These are phyloP conservation scores for Saccharomyces hybrid DNA, from an alignment of 1,139 yeast species.

Conservation along the genomic window DNA sequence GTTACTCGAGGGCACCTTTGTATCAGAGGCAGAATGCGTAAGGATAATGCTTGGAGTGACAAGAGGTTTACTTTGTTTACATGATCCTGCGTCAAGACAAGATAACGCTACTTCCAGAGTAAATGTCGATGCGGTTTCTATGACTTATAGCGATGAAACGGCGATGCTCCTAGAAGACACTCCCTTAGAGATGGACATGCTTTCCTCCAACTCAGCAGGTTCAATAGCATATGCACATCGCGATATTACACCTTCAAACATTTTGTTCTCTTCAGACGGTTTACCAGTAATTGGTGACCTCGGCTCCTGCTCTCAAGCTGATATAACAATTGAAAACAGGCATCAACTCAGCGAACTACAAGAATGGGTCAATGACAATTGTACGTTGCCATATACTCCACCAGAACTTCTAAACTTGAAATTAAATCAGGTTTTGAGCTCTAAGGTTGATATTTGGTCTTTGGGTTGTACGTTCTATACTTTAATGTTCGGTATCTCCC, in stretches of 20 bases:
- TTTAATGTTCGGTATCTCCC: slow-evolving; percentile 70
- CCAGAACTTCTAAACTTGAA: slow-evolving; percentile 82
- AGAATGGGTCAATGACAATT: slow-evolving; percentile 78
- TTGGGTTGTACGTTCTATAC: slow-evolving; percentile 78
- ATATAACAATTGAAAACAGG: slow-evolving; percentile 46
- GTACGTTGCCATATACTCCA: slow-evolving; percentile 82
- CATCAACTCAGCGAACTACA: slow-evolving; percentile 71
- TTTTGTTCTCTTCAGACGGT: slow-evolving; percentile 69
- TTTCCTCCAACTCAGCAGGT: slow-evolving; percentile 7
- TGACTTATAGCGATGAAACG: slow-evolving; percentile 21
- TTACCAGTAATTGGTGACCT: slow-evolving; percentile 76
- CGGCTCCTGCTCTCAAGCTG: slow-evolving; percentile 70
- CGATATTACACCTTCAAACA: slow-evolving; percentile 83
- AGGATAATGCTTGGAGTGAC: slow-evolving; percentile 60
- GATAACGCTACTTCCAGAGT: slow-evolving; percentile 13
- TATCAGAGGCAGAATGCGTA: slow-evolving; percentile 58
- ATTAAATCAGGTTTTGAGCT: slow-evolving; percentile 55
- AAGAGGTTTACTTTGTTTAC: slow-evolving; percentile 70
- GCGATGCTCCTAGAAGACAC: slow-evolving; percentile 24
- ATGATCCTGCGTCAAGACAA: slow-evolving; percentile 33
- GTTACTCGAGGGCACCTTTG: slow-evolving; percentile 45
- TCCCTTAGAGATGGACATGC: slow-evolving; percentile 19
- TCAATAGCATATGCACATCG: slow-evolving; percentile 67
- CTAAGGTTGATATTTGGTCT: slow-evolving; percentile 83
- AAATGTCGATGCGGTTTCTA: slow-evolving; percentile 14